A percentile compares a stretch with the other conserved stretches of the same genome.
Conservation (phyloP, 2,329 filamentous ascomycete species). For the Acephala macrosclerotiorum region DNA sequence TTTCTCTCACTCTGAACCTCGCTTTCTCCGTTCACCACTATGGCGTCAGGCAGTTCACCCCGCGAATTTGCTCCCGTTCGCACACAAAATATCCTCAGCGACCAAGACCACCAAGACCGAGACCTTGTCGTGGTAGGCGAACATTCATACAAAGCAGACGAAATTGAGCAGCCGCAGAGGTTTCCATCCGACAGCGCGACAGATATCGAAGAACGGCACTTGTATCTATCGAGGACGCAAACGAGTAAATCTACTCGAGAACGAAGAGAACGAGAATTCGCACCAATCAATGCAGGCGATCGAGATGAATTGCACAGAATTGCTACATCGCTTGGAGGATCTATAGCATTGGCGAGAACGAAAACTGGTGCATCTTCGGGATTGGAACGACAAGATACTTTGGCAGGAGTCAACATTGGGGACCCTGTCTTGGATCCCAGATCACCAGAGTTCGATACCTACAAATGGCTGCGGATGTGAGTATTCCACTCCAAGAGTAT, state of each 20-base stretch:
- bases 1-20: neutral
- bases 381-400: constrained; percentile 37
- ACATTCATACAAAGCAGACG: constrained; percentile 20
- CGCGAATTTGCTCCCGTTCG: constrained; percentile 20
- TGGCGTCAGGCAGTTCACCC: constrained; percentile 19
- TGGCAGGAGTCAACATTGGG: constrained; percentile 49
- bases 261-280: constrained; percentile 33
- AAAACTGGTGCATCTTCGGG: constrained; percentile 18
- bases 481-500: constrained; percentile 8
- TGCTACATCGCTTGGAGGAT: constrained; percentile 35
- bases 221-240: constrained; percentile 17
- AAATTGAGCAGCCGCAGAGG: constrained; percentile 23
- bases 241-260: constrained; percentile 32
- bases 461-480: constrained; percentile 37
- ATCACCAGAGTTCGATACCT: constrained; percentile 45
- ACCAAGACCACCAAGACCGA: constrained; percentile 1
- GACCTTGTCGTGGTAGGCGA: neutral
- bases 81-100: constrained; percentile 26
- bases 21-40: constrained; percentile 11
- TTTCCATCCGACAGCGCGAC: constrained; percentile 22
- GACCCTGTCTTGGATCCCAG: constrained; percentile 60
- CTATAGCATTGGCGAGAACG: constrained; percentile 25
- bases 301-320: constrained; percentile 38
- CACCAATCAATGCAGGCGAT: constrained; percentile 37
- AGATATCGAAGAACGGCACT: constrained; percentile 22